Evolutionary conservation across 2,329 filamentous ascomycete species (phyloP).

Genomic region (Fusarium gaditjirri): DNA sequence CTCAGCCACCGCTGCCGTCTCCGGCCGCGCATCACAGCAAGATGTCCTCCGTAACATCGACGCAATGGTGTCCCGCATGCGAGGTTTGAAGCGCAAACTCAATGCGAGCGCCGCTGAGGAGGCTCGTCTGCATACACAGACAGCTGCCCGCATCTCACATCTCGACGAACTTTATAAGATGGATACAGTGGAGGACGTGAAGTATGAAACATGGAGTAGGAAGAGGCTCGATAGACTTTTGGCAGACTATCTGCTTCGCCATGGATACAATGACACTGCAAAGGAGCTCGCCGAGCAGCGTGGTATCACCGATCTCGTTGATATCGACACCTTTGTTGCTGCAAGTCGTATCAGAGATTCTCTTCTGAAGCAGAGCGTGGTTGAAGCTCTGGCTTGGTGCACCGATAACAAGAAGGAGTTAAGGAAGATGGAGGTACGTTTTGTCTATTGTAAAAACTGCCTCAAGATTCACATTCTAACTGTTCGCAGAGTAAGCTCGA

Average conservation of each 20-base stretch:
- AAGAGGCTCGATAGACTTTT: slow-evolving; percentile 83
- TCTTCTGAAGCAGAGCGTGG: slow-evolving; percentile 75
- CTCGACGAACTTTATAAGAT: slow-evolving; percentile 84
- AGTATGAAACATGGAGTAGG: slow-evolving; percentile 91
- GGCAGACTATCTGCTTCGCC: slow-evolving; percentile 90
- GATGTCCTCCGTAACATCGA: slow-evolving; percentile 86
- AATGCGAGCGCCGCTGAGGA: slow-evolving; percentile 82
- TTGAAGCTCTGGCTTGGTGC: slow-evolving; percentile 89
- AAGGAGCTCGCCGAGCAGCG: slow-evolving; percentile 78
- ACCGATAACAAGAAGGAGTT: slow-evolving; percentile 92
- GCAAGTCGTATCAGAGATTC: slow-evolving; percentile 82
- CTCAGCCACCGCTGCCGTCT: slow-evolving; percentile 73
- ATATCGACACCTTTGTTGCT: slow-evolving; percentile 86
- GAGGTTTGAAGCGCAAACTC: slow-evolving; percentile 89
- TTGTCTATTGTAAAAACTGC: not conserved
- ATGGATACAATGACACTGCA: slow-evolving; percentile 84
- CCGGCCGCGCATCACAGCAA: slow-evolving; percentile 69
- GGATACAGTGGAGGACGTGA: slow-evolving; percentile 85
- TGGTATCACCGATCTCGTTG: slow-evolving; percentile 82
- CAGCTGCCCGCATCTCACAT: slow-evolving; percentile 81
- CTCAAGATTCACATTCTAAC: not conserved
- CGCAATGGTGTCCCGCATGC: slow-evolving; percentile 84
- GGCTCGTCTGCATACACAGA: slow-evolving; percentile 76
- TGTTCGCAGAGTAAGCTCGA: slow-evolving; percentile 80
- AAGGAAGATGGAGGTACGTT: slow-evolving; percentile 81